Conservation (phyloP, 2,329 filamentous ascomycete species). For the Xylaria sp. region DNA sequence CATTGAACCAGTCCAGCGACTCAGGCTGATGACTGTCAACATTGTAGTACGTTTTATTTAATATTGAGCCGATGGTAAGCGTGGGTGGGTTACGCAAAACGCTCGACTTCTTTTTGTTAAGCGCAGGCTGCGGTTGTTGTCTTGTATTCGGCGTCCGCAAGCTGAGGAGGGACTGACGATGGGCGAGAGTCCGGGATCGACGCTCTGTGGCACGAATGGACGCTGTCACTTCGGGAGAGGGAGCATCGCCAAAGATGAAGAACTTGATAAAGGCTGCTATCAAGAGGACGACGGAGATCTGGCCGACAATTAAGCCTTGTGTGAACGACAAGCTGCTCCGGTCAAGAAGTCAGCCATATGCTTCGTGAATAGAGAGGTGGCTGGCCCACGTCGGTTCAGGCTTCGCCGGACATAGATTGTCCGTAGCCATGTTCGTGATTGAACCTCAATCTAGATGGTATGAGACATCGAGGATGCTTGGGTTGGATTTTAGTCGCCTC, state of each 20-base stretch:
- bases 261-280: conserved; percentile 98
- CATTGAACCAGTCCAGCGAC: conserved; percentile 98
- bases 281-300: conserved; percentile 90
- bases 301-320: conserved; percentile 91
- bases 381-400: conserved; percentile 50
- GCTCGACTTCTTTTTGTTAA: conserved; percentile 75
- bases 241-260: conserved; percentile 98
- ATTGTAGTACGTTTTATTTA: conserved; percentile 98
- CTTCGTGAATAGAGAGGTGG: conserved; percentile 20
- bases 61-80: conserved; percentile 90
- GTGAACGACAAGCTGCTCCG: conserved; percentile 82
- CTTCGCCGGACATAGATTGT: conserved; percentile 50
- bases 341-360: conserved; percentile 38
- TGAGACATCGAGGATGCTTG: conserved; percentile 32
- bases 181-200: conserved; percentile 77
- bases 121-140: conserved; percentile 55
- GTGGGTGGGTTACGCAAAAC: conserved; percentile 78
- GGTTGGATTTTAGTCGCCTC: conserved; percentile 21
- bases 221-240: conserved; percentile 83
- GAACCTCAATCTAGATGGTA: conserved; percentile 2
- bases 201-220: conserved; percentile 79
- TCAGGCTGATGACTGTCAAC: conserved; percentile 95
- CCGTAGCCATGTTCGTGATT: conserved; percentile 42
- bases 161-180: conserved; percentile 78
- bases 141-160: conserved; percentile 60